Percentiles rank a stretch among this genome's conserved stretches.
Conservation (phyloP, 345 rosid species). For the Hirschfeldia incana region DNA sequence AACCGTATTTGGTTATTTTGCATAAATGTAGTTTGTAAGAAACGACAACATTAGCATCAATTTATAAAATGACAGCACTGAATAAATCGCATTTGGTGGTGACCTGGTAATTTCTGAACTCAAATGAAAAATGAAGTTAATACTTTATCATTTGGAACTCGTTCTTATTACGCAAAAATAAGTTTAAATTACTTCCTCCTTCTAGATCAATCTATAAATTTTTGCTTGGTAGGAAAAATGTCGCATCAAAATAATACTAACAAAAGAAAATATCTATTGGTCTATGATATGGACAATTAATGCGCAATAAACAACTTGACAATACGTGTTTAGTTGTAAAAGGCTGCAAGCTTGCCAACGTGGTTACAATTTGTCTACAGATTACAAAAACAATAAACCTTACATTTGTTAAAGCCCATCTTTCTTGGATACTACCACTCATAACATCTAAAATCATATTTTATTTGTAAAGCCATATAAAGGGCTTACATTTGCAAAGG, state of each 20-base stretch:
- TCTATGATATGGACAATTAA: constrained; percentile 15
- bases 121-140: neutral
- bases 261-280: neutral
- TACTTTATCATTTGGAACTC: neutral
- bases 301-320: constrained; percentile 5
- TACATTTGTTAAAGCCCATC: neutral
- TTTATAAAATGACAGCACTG: neutral
- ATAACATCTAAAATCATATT: neutral
- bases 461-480: neutral
- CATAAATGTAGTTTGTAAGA: neutral
- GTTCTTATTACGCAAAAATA: too few relatives aligned
- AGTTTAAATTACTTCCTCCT: neutral
- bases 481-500: neutral
- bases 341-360: constrained; percentile 8
- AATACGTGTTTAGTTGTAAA: neutral
- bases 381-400: neutral
- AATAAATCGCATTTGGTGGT: neutral
- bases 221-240: constrained; percentile 26
- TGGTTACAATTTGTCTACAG: neutral
- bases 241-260: neutral
- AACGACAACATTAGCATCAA: neutral
- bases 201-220: constrained; percentile 18
- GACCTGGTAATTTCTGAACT: neutral
- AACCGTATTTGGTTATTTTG: neutral
- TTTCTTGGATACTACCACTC: neutral